Base-by-base conservation (phyloP, 495 filamentous ascomycete genomes). In the Neurospora sp. region DNA sequence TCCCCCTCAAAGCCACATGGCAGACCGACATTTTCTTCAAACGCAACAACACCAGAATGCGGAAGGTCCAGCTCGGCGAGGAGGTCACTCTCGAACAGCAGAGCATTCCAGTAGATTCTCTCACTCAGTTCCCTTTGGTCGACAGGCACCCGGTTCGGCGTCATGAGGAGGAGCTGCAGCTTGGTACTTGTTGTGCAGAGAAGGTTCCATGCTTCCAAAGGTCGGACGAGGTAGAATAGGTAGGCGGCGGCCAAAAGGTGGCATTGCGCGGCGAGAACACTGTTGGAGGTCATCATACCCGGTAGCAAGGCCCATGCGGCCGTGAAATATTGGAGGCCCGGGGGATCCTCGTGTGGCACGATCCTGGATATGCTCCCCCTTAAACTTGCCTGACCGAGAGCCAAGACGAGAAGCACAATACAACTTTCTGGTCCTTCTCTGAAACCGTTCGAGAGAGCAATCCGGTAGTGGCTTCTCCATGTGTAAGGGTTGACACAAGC, bases 401-500 rank as follows among this genome's bases (percentile, higher is more conserved):
- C 87, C 40, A 95, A 79, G 4, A 95, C 92, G 10, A 95, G 83
- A 20, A 94, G 83, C n/a, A 93, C 92, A 75, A 94, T 90, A 75
- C 92, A 95, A 75, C 92, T 94, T 76, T 94, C 92, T 0, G 92
- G 89, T 2, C 92, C 92, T 73, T 92, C 88, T 71, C 90, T 89
- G 75, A 94, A 94, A 8, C 89, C 88, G 73, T 88, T 88, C 1
- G 91, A 90, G 4, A 93, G 84, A 1, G 92, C 92, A 8, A 85
- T 90, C 23, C 87, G 85, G 79, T 94, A 94, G 79, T 93, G 90
- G 73, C 86, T 88, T n/a, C 86, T 84, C 92, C 92, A 95, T 23
- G 89, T 92, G 81, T 90, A 92, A 31, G 92, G 92, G 80, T 93
- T 94, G 71, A 95, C 92, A 79, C 91, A 92, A 40, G 92, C 92